Evolutionary conservation across 2,329 filamentous ascomycete genomes (phyloP), one percentile per base, ranked within the genome.

Genomic region (Nannizzia gypsea): DNA sequence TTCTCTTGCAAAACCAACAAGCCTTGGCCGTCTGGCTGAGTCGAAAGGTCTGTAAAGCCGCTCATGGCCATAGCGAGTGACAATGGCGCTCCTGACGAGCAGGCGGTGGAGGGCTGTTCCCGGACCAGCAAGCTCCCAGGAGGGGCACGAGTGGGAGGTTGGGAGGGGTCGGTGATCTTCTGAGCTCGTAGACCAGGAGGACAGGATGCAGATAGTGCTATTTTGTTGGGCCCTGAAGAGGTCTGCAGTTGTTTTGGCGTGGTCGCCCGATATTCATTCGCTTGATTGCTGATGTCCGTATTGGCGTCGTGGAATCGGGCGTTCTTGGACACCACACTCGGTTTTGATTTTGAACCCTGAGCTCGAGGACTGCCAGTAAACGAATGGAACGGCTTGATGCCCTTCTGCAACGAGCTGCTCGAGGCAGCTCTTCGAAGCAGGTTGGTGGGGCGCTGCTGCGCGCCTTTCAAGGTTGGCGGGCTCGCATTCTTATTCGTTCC

Each of bases 21-120:
- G 17, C 68, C 68, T 63, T 75, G 73, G 3, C 71, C 71, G 59
- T 74, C 71, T 58, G 73, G 66, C 15, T 66, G 54, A 28, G 28
- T 56, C 31, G 31, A 36, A 22, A 40, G 28, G 11, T 40, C 54
- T 6, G 54, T 56, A n/a, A 40, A 20, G 6, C 31, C 54, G 28
- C 54, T 56, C 28, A 56, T 56, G 71, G 9, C 63, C 67, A 6
- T 68, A 3, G 48, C 26, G 15, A 31, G 22, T n/a, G 48, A 52
- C 48, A 52, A 72, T 11, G 65, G 64, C 1, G 67, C 67, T 3
- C 70, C 71, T 6, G 72, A 70, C 6, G 67, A 70, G 6, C 68
- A 67, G 6, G 72, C 61, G 4, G 67, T 69, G 60, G 72, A 71
- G 6, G 70, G 67, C 6, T 73, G 62, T 11, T 62, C 50, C 50